Conservation (phyloP, 345 rosid genomes). For the Brassica carinata region DNA sequence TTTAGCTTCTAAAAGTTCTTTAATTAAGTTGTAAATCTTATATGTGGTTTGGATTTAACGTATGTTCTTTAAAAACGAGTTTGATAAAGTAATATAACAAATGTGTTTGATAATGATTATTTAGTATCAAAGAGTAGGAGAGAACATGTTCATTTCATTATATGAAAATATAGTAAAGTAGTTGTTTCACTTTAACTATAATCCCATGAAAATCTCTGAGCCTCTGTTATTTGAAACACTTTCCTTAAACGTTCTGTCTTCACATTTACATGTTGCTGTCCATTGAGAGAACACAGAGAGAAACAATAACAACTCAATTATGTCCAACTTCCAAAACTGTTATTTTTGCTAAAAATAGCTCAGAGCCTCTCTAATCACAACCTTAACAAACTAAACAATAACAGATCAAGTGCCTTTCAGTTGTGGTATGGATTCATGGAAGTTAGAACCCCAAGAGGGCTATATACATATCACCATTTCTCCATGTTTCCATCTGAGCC, state of each 20-base stretch:
- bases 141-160: constrained; percentile 1
- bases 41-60: neutral
- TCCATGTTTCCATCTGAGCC: constrained; percentile 27
- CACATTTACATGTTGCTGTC: constrained; percentile 12
- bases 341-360: constrained; percentile 30
- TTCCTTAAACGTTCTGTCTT: neutral
- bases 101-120: neutral
- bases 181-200: neutral
- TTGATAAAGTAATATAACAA: neutral
- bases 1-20: constrained; percentile 9
- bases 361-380: constrained; percentile 7
- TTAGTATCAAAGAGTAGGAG: neutral
- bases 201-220: constrained; percentile 19
- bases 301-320: constrained; percentile 6
- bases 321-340: neutral
- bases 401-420: constrained; percentile 38
- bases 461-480: constrained; percentile 11
- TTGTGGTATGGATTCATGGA: neutral
- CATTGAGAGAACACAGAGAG: neutral
- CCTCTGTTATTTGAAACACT: neutral
- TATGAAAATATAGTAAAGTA: neutral
- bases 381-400: constrained; percentile 33
- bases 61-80: constrained; percentile 5
- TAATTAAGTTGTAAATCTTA: constrained; percentile 23
- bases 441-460: constrained; percentile 13